Evolutionary conservation across 257 asterid genomes (phyloP).

Genomic region (Solanum appendiculatum): DNA sequence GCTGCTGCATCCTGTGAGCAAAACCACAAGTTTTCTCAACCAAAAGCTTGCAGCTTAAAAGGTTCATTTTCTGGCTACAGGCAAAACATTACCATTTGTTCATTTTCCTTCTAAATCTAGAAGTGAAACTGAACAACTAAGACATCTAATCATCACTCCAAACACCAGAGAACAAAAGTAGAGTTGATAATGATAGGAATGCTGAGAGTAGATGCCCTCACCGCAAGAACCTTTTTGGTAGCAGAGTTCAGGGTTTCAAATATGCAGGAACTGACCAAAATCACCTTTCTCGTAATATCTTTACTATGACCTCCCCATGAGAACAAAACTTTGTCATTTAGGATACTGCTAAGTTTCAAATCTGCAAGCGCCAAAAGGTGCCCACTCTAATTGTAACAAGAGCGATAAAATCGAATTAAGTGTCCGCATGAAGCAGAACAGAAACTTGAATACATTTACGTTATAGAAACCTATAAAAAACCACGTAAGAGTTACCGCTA

Average conservation of each 20-base stretch:
- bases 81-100: not conserved
- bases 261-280: slow-evolving; percentile 45
- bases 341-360: slow-evolving; percentile 50
- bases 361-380: slow-evolving; percentile 33
- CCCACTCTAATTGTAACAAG: not conserved
- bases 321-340: slow-evolving; percentile 41
- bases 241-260: slow-evolving; percentile 43
- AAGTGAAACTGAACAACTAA: not conserved
- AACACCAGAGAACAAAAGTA: not conserved
- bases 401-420: slow-evolving; percentile 1
- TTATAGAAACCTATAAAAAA: not conserved
- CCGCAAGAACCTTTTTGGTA: slow-evolving; percentile 55
- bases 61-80: not conserved
- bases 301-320: slow-evolving; percentile 44
- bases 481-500: slow-evolving; percentile 17
- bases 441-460: not conserved
- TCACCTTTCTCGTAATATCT: slow-evolving; percentile 49
- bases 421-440: not conserved
- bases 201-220: slow-evolving; percentile 34
- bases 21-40: slow-evolving; percentile 8
- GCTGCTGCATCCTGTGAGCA: slow-evolving; percentile 70
- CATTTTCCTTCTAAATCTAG: not conserved
- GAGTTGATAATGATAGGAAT: slow-evolving; percentile 4
- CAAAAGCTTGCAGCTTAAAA: not conserved
- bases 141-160: not conserved